phyloP scores from a whole-genome alignment of 768 basidiomycete species.

The Thelephora aurantiotincta region DNA sequence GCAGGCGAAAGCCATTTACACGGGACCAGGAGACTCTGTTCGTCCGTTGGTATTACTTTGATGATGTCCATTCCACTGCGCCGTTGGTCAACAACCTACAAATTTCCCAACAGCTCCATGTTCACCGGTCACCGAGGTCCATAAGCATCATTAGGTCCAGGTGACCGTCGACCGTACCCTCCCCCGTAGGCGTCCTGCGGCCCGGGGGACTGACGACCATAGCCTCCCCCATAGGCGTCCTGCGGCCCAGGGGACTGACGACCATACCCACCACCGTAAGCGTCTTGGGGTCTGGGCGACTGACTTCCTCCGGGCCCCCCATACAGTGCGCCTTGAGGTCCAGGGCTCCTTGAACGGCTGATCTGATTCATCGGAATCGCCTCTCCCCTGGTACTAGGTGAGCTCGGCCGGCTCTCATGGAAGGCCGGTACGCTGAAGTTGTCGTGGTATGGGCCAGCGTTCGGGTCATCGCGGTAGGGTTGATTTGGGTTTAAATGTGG shows the following conservation, averaged over 20 bases:
- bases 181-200: slow-evolving; percentile 6
- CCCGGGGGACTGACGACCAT: slow-evolving; percentile 6
- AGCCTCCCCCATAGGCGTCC: background rate
- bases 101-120: too few species aligned
- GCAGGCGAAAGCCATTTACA: background rate
- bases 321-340: slow-evolving; percentile 10
- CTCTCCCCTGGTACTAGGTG: slow-evolving; percentile 20
- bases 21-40: slow-evolving; percentile 1
- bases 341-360: slow-evolving; percentile 16
- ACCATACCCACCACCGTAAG: background rate
- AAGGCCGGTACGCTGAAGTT: slow-evolving; percentile 62
- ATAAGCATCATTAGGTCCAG: slow-evolving; percentile 6
- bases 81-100: too few species aligned
- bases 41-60: too few species aligned
- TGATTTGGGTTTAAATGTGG: slow-evolving; percentile 65
- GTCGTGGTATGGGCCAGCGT: slow-evolving; percentile 45
- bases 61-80: too few species aligned
- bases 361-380: slow-evolving; percentile 65
- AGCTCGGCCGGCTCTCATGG: slow-evolving; percentile 21
- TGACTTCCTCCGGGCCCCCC: slow-evolving; percentile 6
- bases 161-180: slow-evolving; percentile 4
- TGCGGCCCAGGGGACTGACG: too few species aligned
- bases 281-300: slow-evolving; percentile 26
- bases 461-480: slow-evolving; percentile 56
- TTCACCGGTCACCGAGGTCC: background rate